Evolutionary conservation across 2,329 filamentous ascomycete genomes (phyloP).

Genomic region (Colletotrichum sp.): DNA sequence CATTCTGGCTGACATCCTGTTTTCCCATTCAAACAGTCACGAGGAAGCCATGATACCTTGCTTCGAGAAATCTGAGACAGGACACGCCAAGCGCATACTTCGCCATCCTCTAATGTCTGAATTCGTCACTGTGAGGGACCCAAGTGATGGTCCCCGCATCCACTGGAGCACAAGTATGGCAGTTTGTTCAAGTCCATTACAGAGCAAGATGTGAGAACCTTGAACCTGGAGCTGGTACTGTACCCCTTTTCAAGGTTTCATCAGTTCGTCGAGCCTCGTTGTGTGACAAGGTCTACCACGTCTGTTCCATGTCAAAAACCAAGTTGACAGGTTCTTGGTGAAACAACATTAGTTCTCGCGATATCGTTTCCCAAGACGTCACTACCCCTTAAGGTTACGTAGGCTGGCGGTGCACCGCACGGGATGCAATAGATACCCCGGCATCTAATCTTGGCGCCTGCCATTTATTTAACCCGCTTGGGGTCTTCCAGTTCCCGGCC

Average conservation of each 20-base stretch:
- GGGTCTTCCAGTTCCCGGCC: neutral
- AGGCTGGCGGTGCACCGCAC: neutral
- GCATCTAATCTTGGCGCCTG: neutral
- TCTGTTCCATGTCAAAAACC: neutral
- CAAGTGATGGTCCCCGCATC: neutral
- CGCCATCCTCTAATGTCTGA: neutral
- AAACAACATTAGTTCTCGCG: neutral
- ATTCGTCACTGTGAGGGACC: neutral
- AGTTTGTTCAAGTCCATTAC: neutral
- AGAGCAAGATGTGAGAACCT: neutral
- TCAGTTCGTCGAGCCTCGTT: neutral
- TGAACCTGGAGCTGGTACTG: neutral
- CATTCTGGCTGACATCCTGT: fast-evolving
- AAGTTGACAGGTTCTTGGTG: neutral
- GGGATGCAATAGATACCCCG: neutral
- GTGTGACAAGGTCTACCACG: neutral
- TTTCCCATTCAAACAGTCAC: neutral
- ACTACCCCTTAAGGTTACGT: neutral
- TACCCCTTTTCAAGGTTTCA: neutral
- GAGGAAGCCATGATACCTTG: fast-evolving
- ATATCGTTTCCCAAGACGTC: neutral
- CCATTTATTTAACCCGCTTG: neutral
- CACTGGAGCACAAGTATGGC: neutral
- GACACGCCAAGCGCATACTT: neutral
- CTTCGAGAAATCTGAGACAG: neutral